Conservation (phyloP, 225 moss, liverwort and hornwort species). For the Pseudisothecium myosuroides region DNA sequence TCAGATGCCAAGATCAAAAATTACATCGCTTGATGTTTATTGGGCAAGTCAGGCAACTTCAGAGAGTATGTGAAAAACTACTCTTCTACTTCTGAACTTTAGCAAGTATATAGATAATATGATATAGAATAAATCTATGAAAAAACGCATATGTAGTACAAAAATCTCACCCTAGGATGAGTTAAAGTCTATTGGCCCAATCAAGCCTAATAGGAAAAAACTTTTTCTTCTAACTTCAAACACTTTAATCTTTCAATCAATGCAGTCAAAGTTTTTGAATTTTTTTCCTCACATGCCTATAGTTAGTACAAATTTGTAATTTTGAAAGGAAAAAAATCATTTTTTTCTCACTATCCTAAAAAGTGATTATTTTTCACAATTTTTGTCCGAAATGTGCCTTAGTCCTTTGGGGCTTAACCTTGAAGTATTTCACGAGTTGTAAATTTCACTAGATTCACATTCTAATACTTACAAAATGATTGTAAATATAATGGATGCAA, state of each 20-base stretch:
- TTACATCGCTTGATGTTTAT: accelerated
- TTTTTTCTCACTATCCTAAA: accelerated
- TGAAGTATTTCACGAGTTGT: not conserved
- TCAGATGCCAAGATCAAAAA: accelerated
- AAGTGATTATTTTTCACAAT: accelerated
- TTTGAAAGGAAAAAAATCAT: not conserved
- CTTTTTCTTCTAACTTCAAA: not conserved
- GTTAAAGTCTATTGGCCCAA: accelerated
- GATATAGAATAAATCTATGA: accelerated
- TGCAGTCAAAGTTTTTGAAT: not conserved
- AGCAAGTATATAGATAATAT: not conserved
- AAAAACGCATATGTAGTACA: accelerated
- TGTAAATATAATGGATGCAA: not conserved
- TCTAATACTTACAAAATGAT: not conserved
- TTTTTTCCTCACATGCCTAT: accelerated
- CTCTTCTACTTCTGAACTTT: accelerated
- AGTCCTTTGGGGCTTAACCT: not conserved
- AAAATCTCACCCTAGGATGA: not conserved
- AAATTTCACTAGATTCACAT: not conserved
- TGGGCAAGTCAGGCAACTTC: accelerated
- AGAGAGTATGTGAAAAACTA: not conserved
- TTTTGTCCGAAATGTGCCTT: accelerated
- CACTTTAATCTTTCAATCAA: not conserved
- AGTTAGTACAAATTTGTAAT: not conserved
- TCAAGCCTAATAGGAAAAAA: accelerated